A percentile compares a stretch with the other conserved stretches of the same genome.
Conservation (phyloP, 2,329 filamentous ascomycete genomes). For the Paecilomyces sp. region DNA sequence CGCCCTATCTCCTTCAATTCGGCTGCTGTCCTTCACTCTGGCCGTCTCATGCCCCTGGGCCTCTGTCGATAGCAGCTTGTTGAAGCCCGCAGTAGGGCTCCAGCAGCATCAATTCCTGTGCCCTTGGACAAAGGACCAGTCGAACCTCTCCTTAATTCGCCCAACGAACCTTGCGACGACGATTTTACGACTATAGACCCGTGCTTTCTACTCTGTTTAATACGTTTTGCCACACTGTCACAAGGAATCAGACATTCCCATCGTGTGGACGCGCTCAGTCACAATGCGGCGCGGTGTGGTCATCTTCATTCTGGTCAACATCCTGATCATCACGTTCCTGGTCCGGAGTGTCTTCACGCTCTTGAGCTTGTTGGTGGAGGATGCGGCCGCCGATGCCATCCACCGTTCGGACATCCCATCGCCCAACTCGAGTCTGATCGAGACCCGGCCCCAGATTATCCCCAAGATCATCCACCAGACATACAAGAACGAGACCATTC, state of each 20-base stretch:
- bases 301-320: slow-evolving; percentile 59
- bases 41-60: neutral
- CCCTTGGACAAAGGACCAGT: neutral
- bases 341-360: slow-evolving; percentile 64
- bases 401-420: slow-evolving; percentile 58
- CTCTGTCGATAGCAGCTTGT: neutral
- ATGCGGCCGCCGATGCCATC: slow-evolving; percentile 61
- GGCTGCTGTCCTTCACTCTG: neutral
- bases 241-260: neutral
- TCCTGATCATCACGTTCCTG: slow-evolving; percentile 57
- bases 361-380: slow-evolving; percentile 61
- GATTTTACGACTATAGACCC: neutral
- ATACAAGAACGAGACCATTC: slow-evolving; percentile 64
- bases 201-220: neutral
- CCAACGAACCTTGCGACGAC: neutral
- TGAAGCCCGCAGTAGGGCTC: neutral
- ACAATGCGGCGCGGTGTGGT: slow-evolving; percentile 55
- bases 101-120: neutral
- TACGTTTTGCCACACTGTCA: neutral
- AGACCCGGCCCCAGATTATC: slow-evolving; percentile 54
- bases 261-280: slow-evolving; percentile 9
- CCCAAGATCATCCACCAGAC: slow-evolving; percentile 75
- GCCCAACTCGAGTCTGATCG: slow-evolving; percentile 54
- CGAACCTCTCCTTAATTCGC: neutral
- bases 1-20: neutral